Evolutionary conservation across 768 basidiomycete species (phyloP), one percentile per base, ranked within the genome.

Genomic region (Rhodotorula toruloides): DNA sequence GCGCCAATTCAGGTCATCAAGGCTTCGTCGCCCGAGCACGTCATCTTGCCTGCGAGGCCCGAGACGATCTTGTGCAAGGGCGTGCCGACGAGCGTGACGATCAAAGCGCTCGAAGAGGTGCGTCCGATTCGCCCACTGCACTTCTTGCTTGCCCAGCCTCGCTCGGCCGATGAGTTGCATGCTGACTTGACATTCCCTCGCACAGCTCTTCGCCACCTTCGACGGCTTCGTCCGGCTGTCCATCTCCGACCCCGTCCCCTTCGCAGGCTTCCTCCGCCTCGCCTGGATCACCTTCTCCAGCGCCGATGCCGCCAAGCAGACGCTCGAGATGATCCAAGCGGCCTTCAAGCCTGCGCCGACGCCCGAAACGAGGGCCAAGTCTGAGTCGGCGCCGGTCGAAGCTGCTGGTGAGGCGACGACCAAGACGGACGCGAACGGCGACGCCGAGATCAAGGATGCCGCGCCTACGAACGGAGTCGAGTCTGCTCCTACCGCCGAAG

Each of bases 81-180:
- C n/a, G 50, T 75, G 10, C 54, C 69, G 25, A 61, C 63, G 2
- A 64, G 57, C 2, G 50, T 74, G 22, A 43, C 61, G 14, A 31
- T 61, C 16, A 40, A 50, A 5, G 67, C 65, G 7, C 63, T 75
- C 22, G 67, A 72, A 34, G 61, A 50, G 19, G 74, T 75, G 46
- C 29, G 74, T 57, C 36, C 21, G 19, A 3, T 16, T 16, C 25
- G 40, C 17, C 22, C 42, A 16, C 22, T 43, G 6, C 42, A 6
- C 42, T n/a, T 5, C 29, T 42, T 40, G 3, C 21, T 16, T 13
- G 25, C 7, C 31, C 19, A n/a, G 17, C 11, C 19, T 43, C 17
- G 17, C 31, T 52, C 58, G 22, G 22, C 8, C 4, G 5, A 22
- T 3, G 3, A 25, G 34, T 9, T 21, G 31, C 22, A 54, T n/a